Percentiles rank a stretch among this genome's conserved stretches.
phyloP scores from a whole-genome alignment of 2,329 filamentous ascomycete genomes.

The Emmonsia crescens region DNA sequence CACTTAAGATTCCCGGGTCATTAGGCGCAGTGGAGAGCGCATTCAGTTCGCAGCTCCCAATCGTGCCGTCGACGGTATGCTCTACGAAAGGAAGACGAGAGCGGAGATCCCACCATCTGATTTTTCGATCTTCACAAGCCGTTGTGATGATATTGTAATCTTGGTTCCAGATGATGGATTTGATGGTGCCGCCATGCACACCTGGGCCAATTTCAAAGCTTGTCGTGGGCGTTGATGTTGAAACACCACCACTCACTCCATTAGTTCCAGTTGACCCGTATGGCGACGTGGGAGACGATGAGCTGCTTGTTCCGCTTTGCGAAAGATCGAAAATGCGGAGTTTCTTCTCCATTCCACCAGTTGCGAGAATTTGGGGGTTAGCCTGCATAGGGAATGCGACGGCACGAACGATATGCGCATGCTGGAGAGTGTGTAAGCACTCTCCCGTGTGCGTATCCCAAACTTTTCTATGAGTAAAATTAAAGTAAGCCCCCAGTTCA shows the following conservation, averaged over 20 bases:
- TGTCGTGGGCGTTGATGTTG: slow-evolving; percentile 46
- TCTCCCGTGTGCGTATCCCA: slow-evolving; percentile 97
- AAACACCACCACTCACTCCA: slow-evolving; percentile 22
- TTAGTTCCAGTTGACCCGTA: slow-evolving; percentile 24
- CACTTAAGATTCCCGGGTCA: slow-evolving; percentile 64
- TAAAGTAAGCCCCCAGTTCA: slow-evolving; percentile 4
- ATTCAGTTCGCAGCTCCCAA: slow-evolving; percentile 87
- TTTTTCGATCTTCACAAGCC: slow-evolving; percentile 76
- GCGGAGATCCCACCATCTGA: slow-evolving; percentile 90
- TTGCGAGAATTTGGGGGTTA: slow-evolving; percentile 71
- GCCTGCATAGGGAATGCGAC: slow-evolving; percentile 78
- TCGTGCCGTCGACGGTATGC: slow-evolving; percentile 68
- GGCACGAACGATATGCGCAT: slow-evolving; percentile 90
- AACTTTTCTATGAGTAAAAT: slow-evolving; percentile 56
- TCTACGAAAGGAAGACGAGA: slow-evolving; percentile 64
- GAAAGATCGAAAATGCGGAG: slow-evolving; percentile 84
- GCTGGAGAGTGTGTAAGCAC: slow-evolving; percentile 72
- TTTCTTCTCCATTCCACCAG: slow-evolving; percentile 93
- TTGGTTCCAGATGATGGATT: slow-evolving; percentile 88
- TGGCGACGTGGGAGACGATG: slow-evolving; percentile 30
- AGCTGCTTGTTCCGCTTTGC: slow-evolving; percentile 37
- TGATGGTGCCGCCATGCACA: slow-evolving; percentile 78
- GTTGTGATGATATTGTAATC: slow-evolving; percentile 85
- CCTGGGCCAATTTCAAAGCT: slow-evolving; percentile 82
- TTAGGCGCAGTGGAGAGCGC: slow-evolving; percentile 50